These are phyloP conservation scores for Penicillium verrucosum DNA, from an alignment of 2,329 filamentous ascomycete genomes.

Conservation along the genomic window DNA sequence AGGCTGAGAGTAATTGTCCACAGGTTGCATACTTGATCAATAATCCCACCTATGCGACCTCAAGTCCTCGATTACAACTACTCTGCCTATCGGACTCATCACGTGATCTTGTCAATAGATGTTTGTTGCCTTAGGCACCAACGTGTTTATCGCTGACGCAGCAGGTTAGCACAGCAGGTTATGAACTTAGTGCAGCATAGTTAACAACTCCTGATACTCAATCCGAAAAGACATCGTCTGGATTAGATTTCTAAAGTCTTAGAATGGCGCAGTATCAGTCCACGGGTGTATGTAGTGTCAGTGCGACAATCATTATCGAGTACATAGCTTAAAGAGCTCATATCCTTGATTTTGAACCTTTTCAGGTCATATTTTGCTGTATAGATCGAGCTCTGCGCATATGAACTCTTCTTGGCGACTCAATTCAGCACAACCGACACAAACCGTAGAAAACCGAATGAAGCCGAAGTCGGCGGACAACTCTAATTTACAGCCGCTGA, in stretches of 20 bases:
- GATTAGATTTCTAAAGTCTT: not conserved
- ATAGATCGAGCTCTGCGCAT: not conserved
- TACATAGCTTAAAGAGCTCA: not conserved
- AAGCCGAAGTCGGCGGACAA: slow-evolving; percentile 23
- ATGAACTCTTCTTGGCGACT: slow-evolving; percentile 3
- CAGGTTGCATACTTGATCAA: not conserved
- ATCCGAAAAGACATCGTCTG: too few relatives aligned
- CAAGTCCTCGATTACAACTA: not conserved
- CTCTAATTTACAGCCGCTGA: slow-evolving; percentile 1
- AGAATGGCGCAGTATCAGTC: not conserved
- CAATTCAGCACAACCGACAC: slow-evolving; percentile 4
- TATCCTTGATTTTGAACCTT: not conserved
- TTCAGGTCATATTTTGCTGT: not conserved
- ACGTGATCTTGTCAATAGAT: not conserved
- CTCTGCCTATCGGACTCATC: not conserved
- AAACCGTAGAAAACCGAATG: not conserved
- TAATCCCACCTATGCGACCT: not conserved
- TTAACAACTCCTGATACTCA: too few relatives aligned
- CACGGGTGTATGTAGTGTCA: not conserved
- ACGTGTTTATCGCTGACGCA: not conserved
- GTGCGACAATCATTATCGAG: not conserved
- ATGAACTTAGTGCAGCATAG: too few relatives aligned
- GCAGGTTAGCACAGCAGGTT: too few relatives aligned
- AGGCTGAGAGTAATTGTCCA: not conserved
- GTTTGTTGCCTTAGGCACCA: not conserved